A percentile compares a stretch with the other conserved stretches of the same genome.
Evolutionary conservation across 495 filamentous ascomycete genomes (phyloP).

Genomic region (Aspergillus carlsbadensis): DNA sequence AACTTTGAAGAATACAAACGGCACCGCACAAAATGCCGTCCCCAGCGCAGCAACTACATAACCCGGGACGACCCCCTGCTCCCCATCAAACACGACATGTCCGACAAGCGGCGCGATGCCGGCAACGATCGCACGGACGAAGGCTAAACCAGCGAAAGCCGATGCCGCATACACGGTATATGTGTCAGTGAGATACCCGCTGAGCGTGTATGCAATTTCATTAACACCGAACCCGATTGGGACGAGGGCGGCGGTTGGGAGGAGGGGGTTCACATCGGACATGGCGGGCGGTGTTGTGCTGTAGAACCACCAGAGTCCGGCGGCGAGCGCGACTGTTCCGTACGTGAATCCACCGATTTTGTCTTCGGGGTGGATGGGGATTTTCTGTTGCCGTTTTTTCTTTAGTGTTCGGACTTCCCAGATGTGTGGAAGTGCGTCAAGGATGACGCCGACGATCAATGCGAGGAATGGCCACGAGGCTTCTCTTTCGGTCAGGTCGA

Average conservation of each 20-base stretch:
- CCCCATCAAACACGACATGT: background rate
- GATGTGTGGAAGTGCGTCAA: background rate
- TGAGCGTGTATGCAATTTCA: conserved; percentile 3
- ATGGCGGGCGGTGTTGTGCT: background rate
- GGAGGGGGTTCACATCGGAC: background rate
- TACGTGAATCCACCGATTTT: background rate
- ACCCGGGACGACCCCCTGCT: background rate
- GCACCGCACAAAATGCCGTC: background rate
- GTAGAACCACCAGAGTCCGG: background rate
- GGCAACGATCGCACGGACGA: background rate
- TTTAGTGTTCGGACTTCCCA: background rate
- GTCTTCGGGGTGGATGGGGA: background rate
- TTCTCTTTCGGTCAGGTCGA: background rate
- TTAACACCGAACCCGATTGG: background rate
- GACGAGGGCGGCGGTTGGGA: background rate
- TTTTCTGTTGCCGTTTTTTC: background rate
- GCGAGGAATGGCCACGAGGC: background rate
- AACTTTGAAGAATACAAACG: background rate
- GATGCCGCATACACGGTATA: conserved; percentile 1
- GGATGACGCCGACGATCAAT: background rate
- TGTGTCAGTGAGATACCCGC: background rate
- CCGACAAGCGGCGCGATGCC: background rate
- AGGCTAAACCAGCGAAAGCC: background rate
- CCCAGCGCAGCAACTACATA: background rate
- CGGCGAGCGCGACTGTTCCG: background rate